Conservation (phyloP, 306 rosid genomes). For the Alnus rubra region DNA sequence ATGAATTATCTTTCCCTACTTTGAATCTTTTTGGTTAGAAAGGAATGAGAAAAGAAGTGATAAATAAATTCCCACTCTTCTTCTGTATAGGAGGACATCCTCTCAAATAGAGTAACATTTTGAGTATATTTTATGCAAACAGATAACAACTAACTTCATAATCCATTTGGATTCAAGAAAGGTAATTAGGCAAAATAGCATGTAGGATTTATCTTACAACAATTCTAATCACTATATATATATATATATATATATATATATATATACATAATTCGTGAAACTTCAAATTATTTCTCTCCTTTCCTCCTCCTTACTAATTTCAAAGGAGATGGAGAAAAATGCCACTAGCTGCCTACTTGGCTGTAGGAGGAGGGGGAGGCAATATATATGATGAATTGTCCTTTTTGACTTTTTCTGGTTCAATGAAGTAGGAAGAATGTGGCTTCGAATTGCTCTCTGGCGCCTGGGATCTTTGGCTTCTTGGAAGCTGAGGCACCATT, state of each 20-base stretch:
- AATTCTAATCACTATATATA: background rate
- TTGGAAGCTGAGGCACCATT: background rate
- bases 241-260: too few relatives aligned
- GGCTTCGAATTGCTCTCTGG: slow-evolving; percentile 27
- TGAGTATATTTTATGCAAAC: too few relatives aligned
- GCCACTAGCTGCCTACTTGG: background rate
- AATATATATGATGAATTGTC: slow-evolving; percentile 5
- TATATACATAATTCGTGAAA: background rate
- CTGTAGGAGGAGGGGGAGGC: background rate
- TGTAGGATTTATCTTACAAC: background rate
- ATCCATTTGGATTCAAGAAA: background rate
- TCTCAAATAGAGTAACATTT: background rate
- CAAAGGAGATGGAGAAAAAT: background rate
- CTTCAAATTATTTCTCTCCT: background rate
- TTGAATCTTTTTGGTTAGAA: background rate
- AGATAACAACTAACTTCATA: too few relatives aligned
- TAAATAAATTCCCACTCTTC: background rate
- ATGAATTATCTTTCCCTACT: background rate
- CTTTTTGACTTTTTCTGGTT: slow-evolving; percentile 21
- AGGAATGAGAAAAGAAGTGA: background rate
- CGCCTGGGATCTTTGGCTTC: slow-evolving; percentile 26
- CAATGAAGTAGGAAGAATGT: slow-evolving; percentile 18
- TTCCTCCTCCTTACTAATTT: background rate
- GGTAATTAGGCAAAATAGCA: background rate
- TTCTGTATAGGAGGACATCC: background rate